Base-by-base conservation (phyloP, 768 basidiomycete genomes). In the Pleurotus cornucopiae region DNA sequence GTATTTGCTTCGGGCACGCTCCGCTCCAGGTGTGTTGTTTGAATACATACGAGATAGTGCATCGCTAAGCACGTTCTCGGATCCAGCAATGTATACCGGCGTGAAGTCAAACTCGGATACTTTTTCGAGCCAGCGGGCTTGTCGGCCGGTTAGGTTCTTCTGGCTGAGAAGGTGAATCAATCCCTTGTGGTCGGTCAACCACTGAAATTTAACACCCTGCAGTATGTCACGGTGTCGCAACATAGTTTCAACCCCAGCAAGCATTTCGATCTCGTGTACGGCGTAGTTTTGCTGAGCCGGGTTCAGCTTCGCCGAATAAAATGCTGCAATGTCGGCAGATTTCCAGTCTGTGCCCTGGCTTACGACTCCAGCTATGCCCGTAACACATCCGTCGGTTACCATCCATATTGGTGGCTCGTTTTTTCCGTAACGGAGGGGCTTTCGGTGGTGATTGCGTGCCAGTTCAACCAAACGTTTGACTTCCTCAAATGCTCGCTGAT, bases 1-100 rank as follows among this genome's bases (percentile, higher is more conserved):
- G 23, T 63, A 62, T 37, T 65, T 61, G 30, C 57, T 60, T 2
- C 34, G 1, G 2, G 63, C 48, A 1, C 59, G 7, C 5, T 60
- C 54, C 0, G 56, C 60, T 0, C 64, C 63, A 1, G 58, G 51
- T 5, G 34, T 14, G 23, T 58, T 47, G 23, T 59, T 56, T 2
- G 60, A 54, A 25, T 62, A 64, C 6, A 66, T 41, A 0, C 66
- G 58, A 0, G 72, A 75, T 4, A 77, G 57, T 0, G 30, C 9
- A 3, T 30, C 30, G 7, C 30, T 30, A 1, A 30, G 9, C 7
- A 30, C 7, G 3, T 30, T 63, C 18, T 59, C 46, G 3, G 40
- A 25, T 2, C 62, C 62, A 1, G 60, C 58, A 1, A 63, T 44
- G 46, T 63, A 63, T 0, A 41, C 26, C 2, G 61, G 46, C n/a